Conservation (phyloP, 371 early-diverging fungal genomes). For the Cladochytrium tenue region DNA sequence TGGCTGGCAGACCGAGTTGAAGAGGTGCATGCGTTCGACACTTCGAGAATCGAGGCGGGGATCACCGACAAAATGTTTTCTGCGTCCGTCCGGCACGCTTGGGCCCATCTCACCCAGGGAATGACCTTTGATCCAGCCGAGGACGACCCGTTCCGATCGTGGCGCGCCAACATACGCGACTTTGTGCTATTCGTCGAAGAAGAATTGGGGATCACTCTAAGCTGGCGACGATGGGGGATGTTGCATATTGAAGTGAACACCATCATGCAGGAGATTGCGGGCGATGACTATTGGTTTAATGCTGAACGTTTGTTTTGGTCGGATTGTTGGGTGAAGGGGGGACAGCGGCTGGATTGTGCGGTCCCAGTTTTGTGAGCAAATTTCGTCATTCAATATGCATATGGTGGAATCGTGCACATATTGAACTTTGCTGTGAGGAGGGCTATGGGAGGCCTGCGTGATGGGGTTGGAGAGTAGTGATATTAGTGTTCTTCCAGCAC, state of each 20-base stretch:
- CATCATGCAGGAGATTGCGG: neutral
- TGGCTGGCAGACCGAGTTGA: neutral
- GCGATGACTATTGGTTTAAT: neutral
- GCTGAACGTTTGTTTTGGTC: neutral
- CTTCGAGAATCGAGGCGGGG: neutral
- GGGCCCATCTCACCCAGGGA: neutral
- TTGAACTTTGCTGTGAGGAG: no score
- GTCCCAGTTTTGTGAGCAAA: no score
- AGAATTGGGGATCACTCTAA: neutral
- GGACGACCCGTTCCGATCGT: neutral
- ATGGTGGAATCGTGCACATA: no score
- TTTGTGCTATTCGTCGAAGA: neutral
- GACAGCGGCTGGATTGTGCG: neutral
- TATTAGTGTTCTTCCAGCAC: no score
- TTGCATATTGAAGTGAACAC: neutral
- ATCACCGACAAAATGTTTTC: neutral
- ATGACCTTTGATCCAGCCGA: neutral
- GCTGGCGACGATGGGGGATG: neutral
- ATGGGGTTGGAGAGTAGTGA: no score
- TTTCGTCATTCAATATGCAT: no score
- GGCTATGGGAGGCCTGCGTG: no score
- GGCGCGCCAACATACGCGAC: neutral
- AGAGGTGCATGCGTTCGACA: neutral
- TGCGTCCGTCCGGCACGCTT: neutral
- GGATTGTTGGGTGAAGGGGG: neutral